A percentile compares a stretch with the other conserved stretches of the same genome.
Evolutionary conservation across 352 stramenopile species (phyloP).

Genomic region (Globisporangium splendens): DNA sequence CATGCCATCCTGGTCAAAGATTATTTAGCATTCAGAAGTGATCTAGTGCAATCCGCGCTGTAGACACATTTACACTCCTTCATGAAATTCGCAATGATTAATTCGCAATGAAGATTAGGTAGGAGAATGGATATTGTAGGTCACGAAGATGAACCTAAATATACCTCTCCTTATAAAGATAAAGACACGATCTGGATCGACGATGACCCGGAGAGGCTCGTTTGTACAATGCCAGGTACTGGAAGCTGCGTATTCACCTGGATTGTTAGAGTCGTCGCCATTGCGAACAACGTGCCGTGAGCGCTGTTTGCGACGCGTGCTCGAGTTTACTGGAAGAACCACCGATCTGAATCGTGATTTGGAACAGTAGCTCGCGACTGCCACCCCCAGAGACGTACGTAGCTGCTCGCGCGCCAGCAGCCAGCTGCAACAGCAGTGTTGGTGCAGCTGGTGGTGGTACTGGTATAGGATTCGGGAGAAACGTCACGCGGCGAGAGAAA

Average conservation of each 20-base stretch:
- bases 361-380: slow-evolving; percentile 39
- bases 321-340: slow-evolving; percentile 32
- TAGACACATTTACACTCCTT: no score
- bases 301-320: slow-evolving; percentile 28
- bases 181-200: slow-evolving; percentile 32
- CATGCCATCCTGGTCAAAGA: no score
- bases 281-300: slow-evolving; percentile 41
- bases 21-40: no score
- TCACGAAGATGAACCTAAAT: no score
- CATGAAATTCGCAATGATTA: no score
- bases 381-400: slow-evolving; percentile 42
- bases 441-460: slow-evolving; percentile 9
- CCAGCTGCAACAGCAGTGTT: slow-evolving; percentile 37
- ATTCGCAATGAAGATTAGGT: no score
- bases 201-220: slow-evolving; percentile 40
- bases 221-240: slow-evolving; percentile 14
- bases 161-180: no score
- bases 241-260: slow-evolving; percentile 30
- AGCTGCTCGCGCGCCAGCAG: slow-evolving; percentile 17
- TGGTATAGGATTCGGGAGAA: neutral
- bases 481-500: slow-evolving; percentile 38
- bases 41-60: no score
- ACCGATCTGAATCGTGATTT: slow-evolving; percentile 37
- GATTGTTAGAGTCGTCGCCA: slow-evolving; percentile 38
- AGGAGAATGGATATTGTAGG: no score